Conservation (phyloP, 805 yeast genomes). For the Scheffersomyces stipitis region DNA sequence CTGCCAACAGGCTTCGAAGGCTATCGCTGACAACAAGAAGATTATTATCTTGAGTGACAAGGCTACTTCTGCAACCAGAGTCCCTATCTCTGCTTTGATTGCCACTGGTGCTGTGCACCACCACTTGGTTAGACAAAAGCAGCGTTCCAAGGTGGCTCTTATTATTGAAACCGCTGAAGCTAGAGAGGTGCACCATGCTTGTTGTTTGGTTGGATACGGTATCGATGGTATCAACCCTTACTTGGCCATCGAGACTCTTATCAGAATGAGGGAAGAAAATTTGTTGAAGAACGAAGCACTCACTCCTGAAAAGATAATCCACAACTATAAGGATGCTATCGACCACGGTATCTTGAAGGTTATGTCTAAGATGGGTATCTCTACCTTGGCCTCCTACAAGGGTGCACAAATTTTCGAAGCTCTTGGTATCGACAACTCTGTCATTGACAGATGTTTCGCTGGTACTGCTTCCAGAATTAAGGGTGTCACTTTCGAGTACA, state of each 20-base stretch:
- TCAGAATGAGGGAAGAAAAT: constrained; percentile 80
- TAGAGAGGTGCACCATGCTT: constrained; percentile 94
- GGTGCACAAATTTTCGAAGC: constrained; percentile 99
- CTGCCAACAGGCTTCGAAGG: constrained; percentile 82
- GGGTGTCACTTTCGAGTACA: constrained; percentile 93
- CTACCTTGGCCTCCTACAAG: constrained; percentile 96
- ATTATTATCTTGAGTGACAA: constrained; percentile 78
- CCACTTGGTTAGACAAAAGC: constrained; percentile 91
- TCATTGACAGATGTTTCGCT: constrained; percentile 91
- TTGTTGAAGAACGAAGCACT: constrained; percentile 57
- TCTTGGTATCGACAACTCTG: constrained; percentile 91
- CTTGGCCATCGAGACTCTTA: constrained; percentile 84
- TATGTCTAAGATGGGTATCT: constrained; percentile 99
- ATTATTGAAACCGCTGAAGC: constrained; percentile 95
- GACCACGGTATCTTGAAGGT: constrained; percentile 94
- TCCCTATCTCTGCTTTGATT: constrained; percentile 81
- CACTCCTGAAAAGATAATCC: constrained; percentile 58
- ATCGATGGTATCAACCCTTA: constrained; percentile 96
- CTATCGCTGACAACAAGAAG: constrained; percentile 73
- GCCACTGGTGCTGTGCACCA: constrained; percentile 98
- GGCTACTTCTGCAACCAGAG: constrained; percentile 55
- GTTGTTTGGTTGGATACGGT: constrained; percentile 94
- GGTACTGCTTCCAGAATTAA: constrained; percentile 97
- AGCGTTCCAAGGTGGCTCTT: constrained; percentile 91
- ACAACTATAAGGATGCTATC: constrained; percentile 79